Percentiles rank a stretch among this genome's conserved stretches.
phyloP scores from a whole-genome alignment of 805 yeast genomes.

The Wickerhamiella azymoides region DNA sequence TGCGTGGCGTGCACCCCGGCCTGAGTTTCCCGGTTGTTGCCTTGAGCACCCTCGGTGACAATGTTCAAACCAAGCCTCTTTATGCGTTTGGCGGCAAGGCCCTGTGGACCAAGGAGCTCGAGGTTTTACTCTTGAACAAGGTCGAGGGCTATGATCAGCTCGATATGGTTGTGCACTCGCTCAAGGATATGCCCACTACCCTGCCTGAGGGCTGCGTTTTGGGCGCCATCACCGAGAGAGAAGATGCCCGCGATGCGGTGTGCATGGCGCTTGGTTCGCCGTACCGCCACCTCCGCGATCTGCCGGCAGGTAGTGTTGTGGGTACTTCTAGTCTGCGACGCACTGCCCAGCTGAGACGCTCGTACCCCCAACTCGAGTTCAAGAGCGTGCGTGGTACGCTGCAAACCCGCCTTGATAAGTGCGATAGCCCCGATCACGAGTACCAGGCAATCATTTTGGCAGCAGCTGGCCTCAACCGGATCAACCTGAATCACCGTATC shows the following conservation, averaged over 20 bases:
- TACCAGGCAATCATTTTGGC: slow-evolving; percentile 74
- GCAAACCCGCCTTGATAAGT: slow-evolving; percentile 65
- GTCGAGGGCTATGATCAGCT: slow-evolving; percentile 53
- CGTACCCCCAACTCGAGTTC: slow-evolving; percentile 62
- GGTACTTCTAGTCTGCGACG: slow-evolving; percentile 94
- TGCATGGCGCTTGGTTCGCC: slow-evolving; percentile 55
- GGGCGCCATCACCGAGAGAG: slow-evolving; percentile 75
- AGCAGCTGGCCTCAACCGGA: slow-evolving; percentile 75
- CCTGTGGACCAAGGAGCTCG: slow-evolving; percentile 91
- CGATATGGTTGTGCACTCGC: slow-evolving; percentile 84
- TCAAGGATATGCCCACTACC: slow-evolving; percentile 82
- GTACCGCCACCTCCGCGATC: slow-evolving; percentile 50
- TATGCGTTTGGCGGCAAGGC: slow-evolving; percentile 95
- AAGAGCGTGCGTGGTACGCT: slow-evolving; percentile 78
- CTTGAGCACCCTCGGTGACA: slow-evolving; percentile 79
- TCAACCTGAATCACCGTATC: slow-evolving; percentile 61
- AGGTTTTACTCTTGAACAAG: slow-evolving; percentile 48
- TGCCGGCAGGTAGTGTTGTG: slow-evolving; percentile 75
- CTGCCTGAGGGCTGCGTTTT: slow-evolving; percentile 81
- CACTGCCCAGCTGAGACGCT: slow-evolving; percentile 74
- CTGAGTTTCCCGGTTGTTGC: slow-evolving; percentile 65
- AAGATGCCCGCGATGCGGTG: slow-evolving; percentile 88
- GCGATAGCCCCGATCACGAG: slow-evolving; percentile 55
- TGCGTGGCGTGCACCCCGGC: slow-evolving; percentile 48
- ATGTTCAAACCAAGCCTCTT: slow-evolving; percentile 68